Conservation (phyloP, 2,329 filamentous ascomycete genomes). For the Neocatenulostroma microsporum region DNA sequence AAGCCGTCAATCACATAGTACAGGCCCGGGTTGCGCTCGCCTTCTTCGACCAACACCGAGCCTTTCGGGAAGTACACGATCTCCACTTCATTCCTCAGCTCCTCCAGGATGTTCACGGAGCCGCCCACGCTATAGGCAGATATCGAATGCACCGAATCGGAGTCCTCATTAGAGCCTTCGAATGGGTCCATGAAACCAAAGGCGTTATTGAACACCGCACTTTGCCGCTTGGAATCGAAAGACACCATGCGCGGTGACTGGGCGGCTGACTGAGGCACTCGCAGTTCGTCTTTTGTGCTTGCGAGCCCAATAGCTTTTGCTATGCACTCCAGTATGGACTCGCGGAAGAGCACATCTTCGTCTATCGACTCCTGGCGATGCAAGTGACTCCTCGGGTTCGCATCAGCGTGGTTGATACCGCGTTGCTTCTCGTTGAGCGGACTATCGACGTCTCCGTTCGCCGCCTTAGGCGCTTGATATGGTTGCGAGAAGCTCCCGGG, state of each 20-base stretch:
- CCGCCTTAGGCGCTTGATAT: conserved; percentile 33
- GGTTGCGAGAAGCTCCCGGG: conserved; percentile 42
- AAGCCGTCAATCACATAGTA: conserved; percentile 99
- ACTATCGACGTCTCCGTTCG: conserved; percentile 30
- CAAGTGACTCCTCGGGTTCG: conserved; percentile 34
- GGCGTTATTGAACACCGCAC: conserved; percentile 77
- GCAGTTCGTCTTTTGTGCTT: conserved; percentile 55
- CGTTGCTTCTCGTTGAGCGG: conserved; percentile 39
- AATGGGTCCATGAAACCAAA: conserved; percentile 40
- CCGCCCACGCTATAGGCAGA: conserved; percentile 46
- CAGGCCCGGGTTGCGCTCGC: conserved; percentile 88
- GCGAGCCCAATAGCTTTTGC: conserved; percentile 86
- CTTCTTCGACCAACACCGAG: conserved; percentile 89
- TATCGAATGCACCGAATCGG: conserved; percentile 65
- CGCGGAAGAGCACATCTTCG: conserved; percentile 80
- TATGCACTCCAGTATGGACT: conserved; percentile 89
- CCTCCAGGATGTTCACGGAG: conserved; percentile 61
- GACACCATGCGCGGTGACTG: conserved; percentile 78
- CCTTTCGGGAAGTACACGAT: conserved; percentile 97
- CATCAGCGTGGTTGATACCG: conserved; percentile 32
- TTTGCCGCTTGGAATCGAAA: conserved; percentile 72
- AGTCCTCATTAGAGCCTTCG: conserved; percentile 82
- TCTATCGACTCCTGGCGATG: conserved; percentile 75
- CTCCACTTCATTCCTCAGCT: conserved; percentile 85
- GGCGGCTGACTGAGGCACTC: conserved; percentile 67